Evolutionary conservation across 345 rosid genomes (phyloP), one percentile per base, ranked within the genome.

Genomic region (Theobroma cacao): DNA sequence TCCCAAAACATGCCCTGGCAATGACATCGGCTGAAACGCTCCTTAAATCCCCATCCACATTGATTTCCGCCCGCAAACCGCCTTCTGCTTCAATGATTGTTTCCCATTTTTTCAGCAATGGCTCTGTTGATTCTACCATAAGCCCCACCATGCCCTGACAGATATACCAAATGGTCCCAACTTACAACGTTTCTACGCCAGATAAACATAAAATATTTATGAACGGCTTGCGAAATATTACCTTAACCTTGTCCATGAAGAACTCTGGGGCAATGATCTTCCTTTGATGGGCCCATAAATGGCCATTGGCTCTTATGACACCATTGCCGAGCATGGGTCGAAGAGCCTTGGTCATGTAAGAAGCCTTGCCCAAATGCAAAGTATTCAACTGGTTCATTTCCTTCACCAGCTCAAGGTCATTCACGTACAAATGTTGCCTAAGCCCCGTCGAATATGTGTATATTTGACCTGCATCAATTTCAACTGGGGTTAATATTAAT

Each of bases 181-280:
- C n/a, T n/a, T n/a, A n/a, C n/a, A n/a, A n/a, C n/a, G n/a, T n/a
- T n/a, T n/a, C n/a, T n/a, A n/a, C n/a, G n/a, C n/a, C n/a, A n/a
- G n/a, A n/a, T n/a, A n/a, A n/a, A n/a, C n/a, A n/a, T n/a, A n/a
- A n/a, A n/a, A n/a, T n/a, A n/a, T n/a, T n/a, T n/a, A n/a, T n/a
- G n/a, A n/a, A n/a, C n/a, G n/a, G n/a, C n/a, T n/a, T n/a, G n/a
- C n/a, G n/a, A n/a, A n/a, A n/a, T n/a, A n/a, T n/a, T 59, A 92
- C 97, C 95, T 93, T 91, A 79, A 89, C 94, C 82, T 90, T 91
- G 75, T 93, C 93, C 59, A 86, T 81, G 78, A 89, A 88, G 87
- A 91, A 93, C 82, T 91, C 91, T 0, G 98, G 95, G 7, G 97
- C 95, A 3, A 93, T 86, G 36, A 93, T 85, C 68, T 87, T 88